Base-by-base conservation (phyloP, 2,329 filamentous ascomycete species). In the Cercospora sesami region DNA sequence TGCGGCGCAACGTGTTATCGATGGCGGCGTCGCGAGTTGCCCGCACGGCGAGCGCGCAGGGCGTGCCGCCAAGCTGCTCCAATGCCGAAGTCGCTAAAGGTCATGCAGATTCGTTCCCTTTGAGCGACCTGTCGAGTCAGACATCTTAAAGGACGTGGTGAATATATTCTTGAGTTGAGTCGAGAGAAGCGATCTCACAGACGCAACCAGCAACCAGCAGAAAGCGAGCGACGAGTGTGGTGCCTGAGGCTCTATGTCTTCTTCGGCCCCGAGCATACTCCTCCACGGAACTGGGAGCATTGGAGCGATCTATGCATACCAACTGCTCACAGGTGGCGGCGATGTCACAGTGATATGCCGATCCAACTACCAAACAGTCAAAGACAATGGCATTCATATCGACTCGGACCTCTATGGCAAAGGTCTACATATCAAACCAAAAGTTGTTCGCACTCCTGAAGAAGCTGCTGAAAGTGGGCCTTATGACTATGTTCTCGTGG, bases 401-500 rank as follows among this genome's bases (percentile, higher is more conserved):
- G 78, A 81, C 66, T 81, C 80, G 4, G 74, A 74, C 4, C 72
- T 79, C 21, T 82, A 80, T 64, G 75, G 76, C 28, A 65, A 73
- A 60, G 77, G 78, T 21, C 75, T 82, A 5, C 73, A 76, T 30
- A 76, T 81, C 68, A 70, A 60, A 1, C 80, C 80, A 12, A 71
- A 74, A 6, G 76, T 82, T 28, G 80, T 79, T 2, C 73, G 74
- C 6, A 72, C 73, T 53, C 79, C 78, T 26, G 66, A 72, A 23
- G 79, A 82, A 73, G 81, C 79, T 28, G 76, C 74, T 68, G 10
- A 28, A 64, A 18, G 23, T 68, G 71, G 64, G 3, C 73, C 76
- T 1, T 85, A 80, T 72, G 83, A 85, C 73, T 85, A 81, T 72
- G 72, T 85, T n/a, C 66, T 85, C 10, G 79, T 85, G 42, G 80